Base-by-base conservation (phyloP, 495 filamentous ascomycete genomes). In the Annulohypoxylon nitens region DNA sequence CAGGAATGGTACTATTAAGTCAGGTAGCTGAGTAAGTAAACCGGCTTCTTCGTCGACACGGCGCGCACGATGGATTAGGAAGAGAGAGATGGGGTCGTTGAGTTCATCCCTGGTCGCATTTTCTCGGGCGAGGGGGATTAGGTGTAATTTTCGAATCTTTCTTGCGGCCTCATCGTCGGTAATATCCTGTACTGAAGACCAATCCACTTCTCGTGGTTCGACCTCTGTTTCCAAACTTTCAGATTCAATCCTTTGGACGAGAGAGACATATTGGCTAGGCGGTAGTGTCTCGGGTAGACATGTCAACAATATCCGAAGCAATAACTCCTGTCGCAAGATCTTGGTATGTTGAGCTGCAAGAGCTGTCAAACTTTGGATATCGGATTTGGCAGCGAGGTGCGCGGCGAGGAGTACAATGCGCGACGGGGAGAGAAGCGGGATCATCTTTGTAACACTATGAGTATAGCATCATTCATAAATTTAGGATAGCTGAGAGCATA, bases 281-380 rank as follows among this genome's bases (percentile, higher is more conserved):
- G 88, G 88, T 10, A 88, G 82, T 55, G 87, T 92, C 78, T 96
- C 94, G 39, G 95, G 94, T 6, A 98, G 87, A 72, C 90, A 96
- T 61, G 92, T 97, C 66, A 98, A 86, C 67, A 97, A 81, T 58
- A 98, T 91, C 74, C 94, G 90, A 70, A 97, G 83, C 37, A 95
- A 73, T 50, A 93, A 86, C 66, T 92, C 91, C 10, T 88, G 84
- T 18, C 87, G 86, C 62, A 95, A 85, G 67, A 86, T 85, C 53
- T 78, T 78, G 76, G 62, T 84, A 69, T 90, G 86, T 60, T 84
- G 84, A 58, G 88, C 83, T 63, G 89, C 86, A 34, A 97, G 83
- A 51, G 82, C 83, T 67, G 85, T 86, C 68, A 98, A 81, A 59
- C 84, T 83, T 55, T 85, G 78, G 58, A 95, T 84, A 78, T 94